Percentiles rank a stretch among this genome's conserved stretches.
Evolutionary conservation across 2,329 filamentous ascomycete species (phyloP).

Genomic region (Apiospora phragmitis): DNA sequence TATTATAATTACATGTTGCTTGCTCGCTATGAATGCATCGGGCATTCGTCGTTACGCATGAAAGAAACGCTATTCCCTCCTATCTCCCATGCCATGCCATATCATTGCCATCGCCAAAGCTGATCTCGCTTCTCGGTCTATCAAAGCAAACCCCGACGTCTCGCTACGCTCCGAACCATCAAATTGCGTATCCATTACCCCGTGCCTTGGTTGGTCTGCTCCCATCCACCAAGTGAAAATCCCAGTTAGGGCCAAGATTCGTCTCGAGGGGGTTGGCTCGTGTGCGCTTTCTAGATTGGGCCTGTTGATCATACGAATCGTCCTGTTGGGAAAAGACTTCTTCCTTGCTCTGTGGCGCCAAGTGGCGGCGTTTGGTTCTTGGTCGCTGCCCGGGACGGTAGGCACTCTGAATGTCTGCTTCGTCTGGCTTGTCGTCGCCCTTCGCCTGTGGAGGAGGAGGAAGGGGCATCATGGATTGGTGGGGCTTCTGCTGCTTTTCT

Average conservation of each 20-base stretch:
- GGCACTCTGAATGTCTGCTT: background rate
- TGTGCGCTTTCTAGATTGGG: background rate
- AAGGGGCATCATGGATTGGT: too few species aligned
- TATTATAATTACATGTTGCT: background rate
- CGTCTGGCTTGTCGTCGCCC: background rate
- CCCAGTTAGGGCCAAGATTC: background rate
- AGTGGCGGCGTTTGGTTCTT: background rate
- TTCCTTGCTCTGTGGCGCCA: background rate
- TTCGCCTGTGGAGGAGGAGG: background rate
- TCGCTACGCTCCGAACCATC: background rate
- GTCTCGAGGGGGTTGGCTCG: conserved; percentile 3
- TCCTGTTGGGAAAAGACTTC: background rate
- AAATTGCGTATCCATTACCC: background rate
- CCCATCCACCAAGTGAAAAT: background rate
- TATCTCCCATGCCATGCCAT: background rate
- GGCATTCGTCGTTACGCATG: background rate
- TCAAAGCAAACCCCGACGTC: background rate
- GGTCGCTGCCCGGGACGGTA: background rate
- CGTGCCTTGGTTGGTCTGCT: background rate
- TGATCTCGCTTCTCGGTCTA: background rate
- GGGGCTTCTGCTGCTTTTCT: too few species aligned
- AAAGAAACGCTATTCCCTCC: background rate
- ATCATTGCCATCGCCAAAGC: background rate
- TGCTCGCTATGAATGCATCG: background rate
- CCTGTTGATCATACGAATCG: background rate